Evolutionary conservation across 345 rosid species (phyloP).

Genomic region (Pistacia integerrima): DNA sequence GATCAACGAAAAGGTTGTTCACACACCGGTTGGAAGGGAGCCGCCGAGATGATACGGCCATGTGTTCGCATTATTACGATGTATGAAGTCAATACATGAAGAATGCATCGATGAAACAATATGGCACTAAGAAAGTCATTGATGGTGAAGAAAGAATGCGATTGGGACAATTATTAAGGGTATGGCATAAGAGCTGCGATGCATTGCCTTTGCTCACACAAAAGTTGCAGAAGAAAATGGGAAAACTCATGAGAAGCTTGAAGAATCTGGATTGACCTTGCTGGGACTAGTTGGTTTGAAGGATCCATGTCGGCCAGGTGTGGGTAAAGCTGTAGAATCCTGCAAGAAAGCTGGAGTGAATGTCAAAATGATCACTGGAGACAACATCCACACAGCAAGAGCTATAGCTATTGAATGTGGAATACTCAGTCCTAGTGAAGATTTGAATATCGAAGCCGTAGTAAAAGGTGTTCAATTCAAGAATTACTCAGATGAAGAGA

Average conservation of each 20-base stretch:
- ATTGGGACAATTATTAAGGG: constrained; percentile 30
- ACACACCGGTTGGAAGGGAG: constrained; percentile 60
- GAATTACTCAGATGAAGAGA: constrained; percentile 29
- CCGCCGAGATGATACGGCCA: constrained; percentile 53
- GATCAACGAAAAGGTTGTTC: constrained; percentile 27
- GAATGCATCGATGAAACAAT: too few relatives aligned
- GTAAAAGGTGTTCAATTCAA: constrained; percentile 40
- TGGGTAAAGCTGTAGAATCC: constrained; percentile 34
- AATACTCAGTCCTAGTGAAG: constrained; percentile 27
- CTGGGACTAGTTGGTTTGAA: constrained; percentile 44
- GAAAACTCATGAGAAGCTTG: constrained; percentile 14
- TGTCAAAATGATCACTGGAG: constrained; percentile 46
- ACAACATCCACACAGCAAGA: constrained; percentile 38
- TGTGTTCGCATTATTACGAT: constrained; percentile 36
- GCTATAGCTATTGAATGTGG: constrained; percentile 47
- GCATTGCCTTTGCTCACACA: constrained; percentile 53
- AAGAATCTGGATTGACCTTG: constrained; percentile 32
- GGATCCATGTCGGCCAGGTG: constrained; percentile 51
- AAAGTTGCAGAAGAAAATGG: constrained; percentile 13
- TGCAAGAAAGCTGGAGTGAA: constrained; percentile 40
- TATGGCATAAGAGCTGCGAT: constrained; percentile 52
- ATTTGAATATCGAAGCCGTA: constrained; percentile 19
- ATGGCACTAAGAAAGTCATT: constrained; percentile 23
- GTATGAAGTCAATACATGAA: too few relatives aligned
- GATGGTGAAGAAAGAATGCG: constrained; percentile 26